These are phyloP conservation scores for Dalbergia cochinchinensis DNA, from an alignment of 306 rosid species.

Conservation along the genomic window DNA sequence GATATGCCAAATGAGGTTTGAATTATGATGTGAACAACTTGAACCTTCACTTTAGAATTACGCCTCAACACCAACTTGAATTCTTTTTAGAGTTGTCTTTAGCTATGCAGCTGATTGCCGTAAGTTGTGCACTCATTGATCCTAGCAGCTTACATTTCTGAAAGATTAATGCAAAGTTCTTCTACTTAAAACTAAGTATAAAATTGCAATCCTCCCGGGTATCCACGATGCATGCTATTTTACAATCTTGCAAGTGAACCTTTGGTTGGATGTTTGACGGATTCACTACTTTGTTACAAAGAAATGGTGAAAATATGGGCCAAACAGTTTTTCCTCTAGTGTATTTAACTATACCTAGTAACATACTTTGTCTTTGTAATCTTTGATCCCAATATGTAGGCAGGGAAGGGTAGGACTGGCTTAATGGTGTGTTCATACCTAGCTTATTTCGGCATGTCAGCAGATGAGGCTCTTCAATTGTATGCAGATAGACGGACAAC, in stretches of 20 bases:
- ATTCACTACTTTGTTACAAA: constrained; percentile 15
- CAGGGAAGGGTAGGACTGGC: constrained; percentile 98
- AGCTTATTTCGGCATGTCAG: constrained; percentile 82
- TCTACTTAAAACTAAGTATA: background rate
- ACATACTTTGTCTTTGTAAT: constrained; percentile 26
- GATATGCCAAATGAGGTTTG: constrained; percentile 14
- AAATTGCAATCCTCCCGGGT: background rate
- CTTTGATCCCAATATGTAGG: constrained; percentile 63
- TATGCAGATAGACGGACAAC: constrained; percentile 92
- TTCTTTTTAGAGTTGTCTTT: too few relatives aligned
- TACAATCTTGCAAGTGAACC: constrained; percentile 22
- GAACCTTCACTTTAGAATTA: background rate
- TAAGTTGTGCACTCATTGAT: background rate
- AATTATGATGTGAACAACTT: constrained; percentile 6
- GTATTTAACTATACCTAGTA: constrained; percentile 6
- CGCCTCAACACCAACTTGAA: background rate
- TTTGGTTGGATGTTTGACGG: background rate
- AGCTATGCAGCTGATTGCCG: constrained; percentile 7
- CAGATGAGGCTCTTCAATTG: constrained; percentile 85
- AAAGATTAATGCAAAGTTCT: too few relatives aligned
- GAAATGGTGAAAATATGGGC: background rate
- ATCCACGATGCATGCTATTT: background rate
- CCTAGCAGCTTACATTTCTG: too few relatives aligned
- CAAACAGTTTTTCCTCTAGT: background rate
- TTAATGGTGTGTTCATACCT: constrained; percentile 89